Conservation (phyloP, 192 early-diverging fungal genomes). For the Coemansia sp. region DNA sequence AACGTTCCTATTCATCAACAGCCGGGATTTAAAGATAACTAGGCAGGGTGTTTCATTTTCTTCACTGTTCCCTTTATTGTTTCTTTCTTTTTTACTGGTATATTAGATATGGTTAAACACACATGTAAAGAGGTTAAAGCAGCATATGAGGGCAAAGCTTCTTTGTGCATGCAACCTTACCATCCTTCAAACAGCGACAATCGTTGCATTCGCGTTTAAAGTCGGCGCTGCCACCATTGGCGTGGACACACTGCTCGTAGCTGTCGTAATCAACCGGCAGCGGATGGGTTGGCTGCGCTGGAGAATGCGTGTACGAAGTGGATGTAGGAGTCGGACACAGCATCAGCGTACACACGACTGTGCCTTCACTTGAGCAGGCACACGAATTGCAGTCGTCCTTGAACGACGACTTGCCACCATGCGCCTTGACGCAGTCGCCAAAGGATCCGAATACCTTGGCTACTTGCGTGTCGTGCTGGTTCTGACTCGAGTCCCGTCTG, state of each 20-base stretch:
- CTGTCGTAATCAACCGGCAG: background rate
- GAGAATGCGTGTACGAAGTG: background rate
- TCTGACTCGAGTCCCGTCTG: background rate
- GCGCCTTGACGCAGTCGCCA: background rate
- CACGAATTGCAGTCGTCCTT: constrained; percentile 19
- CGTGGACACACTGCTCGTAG: constrained; percentile 14
- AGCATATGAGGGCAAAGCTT: constrained; percentile 5
- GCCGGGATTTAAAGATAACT: constrained; percentile 34
- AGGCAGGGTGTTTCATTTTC: constrained; percentile 3
- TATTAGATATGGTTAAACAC: constrained; percentile 3
- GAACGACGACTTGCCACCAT: constrained; percentile 7
- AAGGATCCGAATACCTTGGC: background rate
- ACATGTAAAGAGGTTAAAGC: background rate
- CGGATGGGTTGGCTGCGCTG: background rate
- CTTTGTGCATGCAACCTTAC: constrained; percentile 13
- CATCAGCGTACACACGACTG: constrained; percentile 18
- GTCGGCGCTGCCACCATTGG: constrained; percentile 6
- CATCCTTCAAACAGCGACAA: constrained; percentile 10
- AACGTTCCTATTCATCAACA: constrained; percentile 49
- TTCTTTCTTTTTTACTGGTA: background rate
- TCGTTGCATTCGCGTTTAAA: constrained; percentile 20
- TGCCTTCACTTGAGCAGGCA: background rate
- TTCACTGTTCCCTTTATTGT: background rate
- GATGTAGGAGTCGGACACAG: background rate
- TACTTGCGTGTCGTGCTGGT: no score